These are phyloP conservation scores for Mucuna pruriens DNA, from an alignment of 306 rosid species.

Conservation along the genomic window DNA sequence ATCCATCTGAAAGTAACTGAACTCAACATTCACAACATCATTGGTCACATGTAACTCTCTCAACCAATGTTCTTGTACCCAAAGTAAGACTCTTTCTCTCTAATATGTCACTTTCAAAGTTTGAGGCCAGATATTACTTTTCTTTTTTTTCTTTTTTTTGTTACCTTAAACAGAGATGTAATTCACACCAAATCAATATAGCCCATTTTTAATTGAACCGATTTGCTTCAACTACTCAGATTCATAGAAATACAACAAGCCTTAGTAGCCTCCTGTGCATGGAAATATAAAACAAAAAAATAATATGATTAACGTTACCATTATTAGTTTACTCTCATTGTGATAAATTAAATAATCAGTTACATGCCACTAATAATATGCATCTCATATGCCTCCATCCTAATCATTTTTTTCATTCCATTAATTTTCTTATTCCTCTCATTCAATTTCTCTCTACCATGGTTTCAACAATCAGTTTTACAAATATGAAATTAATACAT, in stretches of 20 bases:
- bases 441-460: not conserved
- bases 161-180: not conserved
- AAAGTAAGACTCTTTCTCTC: slow-evolving; percentile 39
- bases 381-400: not conserved
- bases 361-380: not conserved
- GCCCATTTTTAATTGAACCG: slow-evolving; percentile 7
- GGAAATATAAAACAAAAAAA: not conserved
- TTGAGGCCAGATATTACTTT: not conserved
- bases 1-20: slow-evolving; percentile 33
- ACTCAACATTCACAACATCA: not conserved
- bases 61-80: slow-evolving; percentile 53
- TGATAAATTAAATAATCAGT: not conserved
- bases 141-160: too few relatives aligned
- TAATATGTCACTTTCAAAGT: slow-evolving; percentile 29
- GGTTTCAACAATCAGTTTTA: not conserved
- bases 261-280: not conserved
- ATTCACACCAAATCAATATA: slow-evolving; percentile 6
- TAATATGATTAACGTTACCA: not conserved
- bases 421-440: not conserved
- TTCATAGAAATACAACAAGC: not conserved
- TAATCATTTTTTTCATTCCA: not conserved
- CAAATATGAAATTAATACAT: not conserved
- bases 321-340: not conserved
- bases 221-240: not conserved
- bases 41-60: slow-evolving; percentile 48